A percentile compares a stretch with the other conserved stretches of the same genome.
Evolutionary conservation across 345 rosid species (phyloP).

Genomic region (Citrus australasica): DNA sequence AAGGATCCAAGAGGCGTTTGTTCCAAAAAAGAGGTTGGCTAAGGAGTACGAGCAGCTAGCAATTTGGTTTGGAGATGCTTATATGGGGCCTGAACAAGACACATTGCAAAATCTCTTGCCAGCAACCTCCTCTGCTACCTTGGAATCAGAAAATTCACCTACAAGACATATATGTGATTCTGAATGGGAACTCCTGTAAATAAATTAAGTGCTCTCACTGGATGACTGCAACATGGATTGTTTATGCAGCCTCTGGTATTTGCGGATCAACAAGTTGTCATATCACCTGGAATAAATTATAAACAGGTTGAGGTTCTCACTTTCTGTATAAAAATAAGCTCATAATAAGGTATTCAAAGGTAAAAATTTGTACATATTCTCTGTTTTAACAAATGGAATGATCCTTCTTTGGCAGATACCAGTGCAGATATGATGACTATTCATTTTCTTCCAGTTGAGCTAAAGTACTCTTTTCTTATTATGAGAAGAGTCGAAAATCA

Average conservation of each 20-base stretch:
- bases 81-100: slow-evolving; percentile 32
- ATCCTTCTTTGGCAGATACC: background rate
- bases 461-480: background rate
- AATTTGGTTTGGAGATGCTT: slow-evolving; percentile 68
- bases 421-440: background rate
- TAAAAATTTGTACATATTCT: background rate
- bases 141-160: slow-evolving; percentile 15
- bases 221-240: background rate
- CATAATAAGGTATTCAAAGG: slow-evolving; percentile 4
- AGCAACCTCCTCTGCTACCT: slow-evolving; percentile 10
- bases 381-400: background rate
- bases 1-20: slow-evolving; percentile 62
- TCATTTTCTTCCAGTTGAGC: background rate
- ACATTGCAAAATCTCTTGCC: slow-evolving; percentile 13
- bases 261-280: background rate
- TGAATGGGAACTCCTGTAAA: slow-evolving; percentile 74
- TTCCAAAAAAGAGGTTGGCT: slow-evolving; percentile 45
- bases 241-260: slow-evolving; percentile 2
- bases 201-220: background rate
- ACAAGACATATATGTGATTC: slow-evolving; percentile 26
- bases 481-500: background rate
- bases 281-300: background rate
- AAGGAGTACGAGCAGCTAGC: slow-evolving; percentile 82
- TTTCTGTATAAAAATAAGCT: background rate
- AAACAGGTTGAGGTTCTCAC: background rate